These are phyloP conservation scores for Amaranthus cruentus DNA, from an alignment of 148 eudicot genomes.

Conservation along the genomic window DNA sequence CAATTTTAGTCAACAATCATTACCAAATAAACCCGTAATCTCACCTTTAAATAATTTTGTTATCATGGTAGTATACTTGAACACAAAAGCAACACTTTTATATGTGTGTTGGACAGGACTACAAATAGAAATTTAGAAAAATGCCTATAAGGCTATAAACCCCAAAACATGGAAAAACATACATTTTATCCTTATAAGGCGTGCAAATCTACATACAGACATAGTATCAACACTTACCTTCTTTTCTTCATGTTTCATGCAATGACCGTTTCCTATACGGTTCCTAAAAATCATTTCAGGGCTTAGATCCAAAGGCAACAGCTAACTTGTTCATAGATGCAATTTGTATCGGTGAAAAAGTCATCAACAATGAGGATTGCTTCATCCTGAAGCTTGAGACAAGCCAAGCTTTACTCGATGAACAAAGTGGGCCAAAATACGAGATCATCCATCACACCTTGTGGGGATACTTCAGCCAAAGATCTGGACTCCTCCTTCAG, in stretches of 20 bases:
- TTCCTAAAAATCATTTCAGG: conserved; percentile 25
- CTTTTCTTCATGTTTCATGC: background rate
- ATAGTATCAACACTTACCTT: no score
- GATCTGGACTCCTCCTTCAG: conserved; percentile 76
- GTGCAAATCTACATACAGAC: no score
- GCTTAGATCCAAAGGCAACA: conserved; percentile 66
- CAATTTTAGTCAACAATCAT: no score
- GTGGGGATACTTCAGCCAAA: conserved; percentile 97
- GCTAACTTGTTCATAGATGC: conserved; percentile 87
- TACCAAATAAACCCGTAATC: no score
- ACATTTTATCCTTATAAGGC: no score
- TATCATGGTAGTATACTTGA: no score
- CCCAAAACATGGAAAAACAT: no score
- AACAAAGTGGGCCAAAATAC: conserved; percentile 53
- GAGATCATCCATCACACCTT: conserved; percentile 92
- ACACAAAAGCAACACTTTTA: no score
- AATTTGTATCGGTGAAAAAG: conserved; percentile 94
- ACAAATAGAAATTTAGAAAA: no score
- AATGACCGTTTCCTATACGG: background rate
- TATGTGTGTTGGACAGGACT: no score
- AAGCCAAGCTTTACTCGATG: conserved; percentile 69
- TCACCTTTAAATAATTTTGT: no score
- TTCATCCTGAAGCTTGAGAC: conserved; percentile 90
- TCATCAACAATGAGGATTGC: conserved; percentile 85
- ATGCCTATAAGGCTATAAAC: no score